These are phyloP conservation scores for Paecilomyces fulvus DNA, from an alignment of 2,329 filamentous ascomycete species.

Conservation along the genomic window DNA sequence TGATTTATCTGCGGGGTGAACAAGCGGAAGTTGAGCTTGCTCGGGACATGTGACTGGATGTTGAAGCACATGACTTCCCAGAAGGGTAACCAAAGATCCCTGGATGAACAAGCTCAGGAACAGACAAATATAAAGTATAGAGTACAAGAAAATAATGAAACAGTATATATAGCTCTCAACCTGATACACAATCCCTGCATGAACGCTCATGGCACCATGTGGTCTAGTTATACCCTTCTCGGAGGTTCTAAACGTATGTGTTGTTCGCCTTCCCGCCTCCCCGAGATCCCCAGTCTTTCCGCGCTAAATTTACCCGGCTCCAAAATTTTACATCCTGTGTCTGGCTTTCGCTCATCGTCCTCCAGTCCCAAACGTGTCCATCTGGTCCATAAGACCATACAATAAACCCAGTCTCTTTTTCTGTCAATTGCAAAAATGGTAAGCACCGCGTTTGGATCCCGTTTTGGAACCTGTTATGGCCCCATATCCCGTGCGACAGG, in stretches of 20 bases:
- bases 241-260: slow-evolving; percentile 1
- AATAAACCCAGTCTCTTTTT: neutral
- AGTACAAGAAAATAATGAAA: neutral
- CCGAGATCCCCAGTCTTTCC: slow-evolving; percentile 1
- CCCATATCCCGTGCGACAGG: neutral
- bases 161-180: neutral
- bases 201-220: neutral
- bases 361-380: neutral
- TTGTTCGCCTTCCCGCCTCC: neutral
- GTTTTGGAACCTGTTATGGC: slow-evolving; percentile 2
- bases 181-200: neutral
- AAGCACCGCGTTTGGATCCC: neutral
- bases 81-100: neutral
- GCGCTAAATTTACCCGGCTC: slow-evolving; percentile 7
- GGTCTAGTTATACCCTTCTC: neutral
- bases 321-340: slow-evolving; percentile 6
- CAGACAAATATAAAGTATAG: neutral
- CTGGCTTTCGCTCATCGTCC: neutral
- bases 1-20: slow-evolving; percentile 3
- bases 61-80: neutral
- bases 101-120: neutral
- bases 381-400: neutral
- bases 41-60: neutral
- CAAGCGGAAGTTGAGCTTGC: neutral
- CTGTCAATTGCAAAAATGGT: neutral